A percentile compares a stretch with the other conserved stretches of the same genome.
These are phyloP conservation scores for Cylindrodendrum hubeiense DNA, from an alignment of 2,329 filamentous ascomycete genomes.

Conservation along the genomic window DNA sequence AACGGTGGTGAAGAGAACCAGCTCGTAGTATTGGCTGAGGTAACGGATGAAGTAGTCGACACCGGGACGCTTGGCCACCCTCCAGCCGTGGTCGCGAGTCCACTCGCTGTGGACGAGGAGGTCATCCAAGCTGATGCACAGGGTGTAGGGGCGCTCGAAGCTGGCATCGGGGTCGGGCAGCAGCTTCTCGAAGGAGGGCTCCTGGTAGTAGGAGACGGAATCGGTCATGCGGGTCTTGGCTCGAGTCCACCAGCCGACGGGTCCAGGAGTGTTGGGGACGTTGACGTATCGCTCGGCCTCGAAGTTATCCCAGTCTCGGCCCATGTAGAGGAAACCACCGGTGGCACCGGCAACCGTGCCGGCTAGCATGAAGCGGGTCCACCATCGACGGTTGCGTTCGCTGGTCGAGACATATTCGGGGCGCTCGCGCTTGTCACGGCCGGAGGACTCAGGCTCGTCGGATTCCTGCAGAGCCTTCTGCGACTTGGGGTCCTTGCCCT, in stretches of 20 bases:
- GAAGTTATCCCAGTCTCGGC: conserved; percentile 89
- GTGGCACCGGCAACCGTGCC: conserved; percentile 68
- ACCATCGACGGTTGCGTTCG: conserved; percentile 82
- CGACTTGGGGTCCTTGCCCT: conserved; percentile 53
- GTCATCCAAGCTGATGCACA: conserved; percentile 94
- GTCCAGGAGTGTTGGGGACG: conserved; percentile 83
- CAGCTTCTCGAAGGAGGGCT: conserved; percentile 94
- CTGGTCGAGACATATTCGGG: conserved; percentile 90
- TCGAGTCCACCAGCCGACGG: conserved; percentile 83
- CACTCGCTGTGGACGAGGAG: conserved; percentile 95
- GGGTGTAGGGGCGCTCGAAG: conserved; percentile 88
- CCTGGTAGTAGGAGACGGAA: conserved; percentile 91
- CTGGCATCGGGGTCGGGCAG: conserved; percentile 85
- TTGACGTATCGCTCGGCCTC: conserved; percentile 78
- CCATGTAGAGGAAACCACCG: conserved; percentile 78
- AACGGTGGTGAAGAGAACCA: conserved; percentile 94
- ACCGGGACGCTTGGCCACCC: conserved; percentile 92
- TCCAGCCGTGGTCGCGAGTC: conserved; percentile 94
- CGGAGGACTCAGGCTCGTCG: conserved; percentile 50
- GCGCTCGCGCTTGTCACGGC: conserved; percentile 59
- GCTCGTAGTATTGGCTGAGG: conserved; percentile 96
- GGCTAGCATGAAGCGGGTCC: conserved; percentile 81
- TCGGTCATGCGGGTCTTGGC: conserved; percentile 80
- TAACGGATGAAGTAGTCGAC: conserved; percentile 98
- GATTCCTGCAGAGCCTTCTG: conserved; percentile 50